These are phyloP conservation scores for Eruca vesicaria DNA, from an alignment of 441 rosid genomes.

Conservation along the genomic window DNA sequence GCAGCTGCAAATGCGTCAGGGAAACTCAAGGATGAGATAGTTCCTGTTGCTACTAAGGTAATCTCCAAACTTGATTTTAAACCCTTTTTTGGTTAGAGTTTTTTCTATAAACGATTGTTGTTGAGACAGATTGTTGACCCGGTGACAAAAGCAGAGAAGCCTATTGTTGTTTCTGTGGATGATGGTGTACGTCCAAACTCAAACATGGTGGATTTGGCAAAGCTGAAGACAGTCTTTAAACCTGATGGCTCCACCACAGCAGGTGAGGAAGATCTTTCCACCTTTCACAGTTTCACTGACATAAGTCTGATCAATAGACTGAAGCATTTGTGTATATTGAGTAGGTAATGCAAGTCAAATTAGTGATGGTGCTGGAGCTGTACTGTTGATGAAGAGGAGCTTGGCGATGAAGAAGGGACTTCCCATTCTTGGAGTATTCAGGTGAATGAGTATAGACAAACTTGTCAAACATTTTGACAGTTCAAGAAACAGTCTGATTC, in stretches of 20 bases:
- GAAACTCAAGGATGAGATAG: constrained; percentile 64
- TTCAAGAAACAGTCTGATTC: neutral
- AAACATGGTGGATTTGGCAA: constrained; percentile 55
- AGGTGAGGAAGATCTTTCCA: constrained; percentile 38
- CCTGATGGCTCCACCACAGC: constrained; percentile 69
- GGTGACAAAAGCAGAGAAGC: constrained; percentile 57
- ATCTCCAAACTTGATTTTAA: neutral
- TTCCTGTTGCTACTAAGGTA: constrained; percentile 67
- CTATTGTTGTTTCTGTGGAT: constrained; percentile 50
- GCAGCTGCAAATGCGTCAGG: constrained; percentile 62
- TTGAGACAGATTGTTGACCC: constrained; percentile 55
- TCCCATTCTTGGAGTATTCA: constrained; percentile 69
- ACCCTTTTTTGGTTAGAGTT: constrained; percentile 11
- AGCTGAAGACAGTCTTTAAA: constrained; percentile 64
- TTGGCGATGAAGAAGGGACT: constrained; percentile 61
- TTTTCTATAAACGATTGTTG: neutral
- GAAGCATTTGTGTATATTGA: neutral
- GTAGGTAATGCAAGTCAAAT: constrained; percentile 78
- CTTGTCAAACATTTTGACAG: neutral
- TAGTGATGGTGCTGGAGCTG: constrained; percentile 85
- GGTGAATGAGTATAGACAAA: constrained; percentile 39
- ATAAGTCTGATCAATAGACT: neutral
- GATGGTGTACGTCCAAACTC: constrained; percentile 68
- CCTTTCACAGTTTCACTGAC: neutral
- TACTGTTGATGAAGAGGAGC: constrained; percentile 73